These are phyloP conservation scores for Millerago galiae DNA, from an alignment of 805 yeast species.

Conservation along the genomic window DNA sequence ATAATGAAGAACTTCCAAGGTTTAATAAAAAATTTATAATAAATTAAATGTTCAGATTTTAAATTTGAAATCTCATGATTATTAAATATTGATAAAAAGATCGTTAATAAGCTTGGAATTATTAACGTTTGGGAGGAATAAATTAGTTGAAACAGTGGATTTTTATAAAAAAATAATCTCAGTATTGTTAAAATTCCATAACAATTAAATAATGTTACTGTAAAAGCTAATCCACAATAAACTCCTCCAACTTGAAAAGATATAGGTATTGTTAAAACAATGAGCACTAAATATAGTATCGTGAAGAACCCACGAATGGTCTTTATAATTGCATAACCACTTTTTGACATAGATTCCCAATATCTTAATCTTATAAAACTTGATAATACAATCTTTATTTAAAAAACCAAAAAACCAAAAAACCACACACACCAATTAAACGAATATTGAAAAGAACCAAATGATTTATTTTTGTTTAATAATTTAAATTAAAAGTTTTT, in stretches of 20 bases:
- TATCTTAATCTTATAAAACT: not conserved
- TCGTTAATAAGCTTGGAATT: conserved; percentile 73
- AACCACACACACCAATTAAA: not conserved
- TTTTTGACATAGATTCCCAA: conserved; percentile 1
- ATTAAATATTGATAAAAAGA: conserved; percentile 53
- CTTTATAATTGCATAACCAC: conserved; percentile 7
- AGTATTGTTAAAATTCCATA: conserved; percentile 72
- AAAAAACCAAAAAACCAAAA: not conserved
- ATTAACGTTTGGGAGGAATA: conserved; percentile 79
- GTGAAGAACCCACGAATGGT: conserved; percentile 34
- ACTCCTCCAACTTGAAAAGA: conserved; percentile 93
- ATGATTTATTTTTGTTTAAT: not conserved
- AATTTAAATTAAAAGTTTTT: not conserved
- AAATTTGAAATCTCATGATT: conserved; percentile 23
- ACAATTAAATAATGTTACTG: conserved; percentile 61
- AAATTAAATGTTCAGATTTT: conserved; percentile 17
- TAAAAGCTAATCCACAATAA: conserved; percentile 81
- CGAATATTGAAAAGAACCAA: too few relatives aligned
- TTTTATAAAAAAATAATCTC: conserved; percentile 41
- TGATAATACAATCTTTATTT: not conserved
- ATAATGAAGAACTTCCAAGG: conserved; percentile 69
- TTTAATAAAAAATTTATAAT: conserved; percentile 35
- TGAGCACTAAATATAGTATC: conserved; percentile 55
- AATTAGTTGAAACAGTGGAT: conserved; percentile 31
- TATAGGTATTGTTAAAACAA: conserved; percentile 79